Evolutionary conservation across 768 basidiomycete species (phyloP).

Genomic region (Austroboletus festivus): DNA sequence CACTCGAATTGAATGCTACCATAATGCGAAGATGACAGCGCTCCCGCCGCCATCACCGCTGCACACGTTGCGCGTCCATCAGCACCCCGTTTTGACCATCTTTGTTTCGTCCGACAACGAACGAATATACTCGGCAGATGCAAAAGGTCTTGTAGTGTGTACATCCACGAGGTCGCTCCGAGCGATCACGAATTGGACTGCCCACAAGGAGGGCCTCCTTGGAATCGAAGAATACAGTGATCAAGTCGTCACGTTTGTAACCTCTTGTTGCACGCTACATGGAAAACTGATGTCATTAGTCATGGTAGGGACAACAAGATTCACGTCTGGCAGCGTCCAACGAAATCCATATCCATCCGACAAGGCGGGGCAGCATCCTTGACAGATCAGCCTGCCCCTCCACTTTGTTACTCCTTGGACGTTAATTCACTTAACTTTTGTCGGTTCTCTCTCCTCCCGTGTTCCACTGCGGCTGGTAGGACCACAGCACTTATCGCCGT

Average conservation of each 20-base stretch:
- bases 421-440: constrained; percentile 95
- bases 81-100: constrained; percentile 56
- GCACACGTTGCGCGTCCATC: constrained; percentile 75
- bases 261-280: neutral
- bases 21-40: too few species aligned
- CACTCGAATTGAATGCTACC: too few species aligned
- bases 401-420: constrained; percentile 67
- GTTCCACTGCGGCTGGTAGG: constrained; percentile 11
- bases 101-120: constrained; percentile 70
- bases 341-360: constrained; percentile 34
- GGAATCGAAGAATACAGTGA: constrained; percentile 74
- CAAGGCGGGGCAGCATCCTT: constrained; percentile 57
- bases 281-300: constrained; percentile 25
- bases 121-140: constrained; percentile 84
- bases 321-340: constrained; percentile 63
- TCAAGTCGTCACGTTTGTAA: constrained; percentile 72
- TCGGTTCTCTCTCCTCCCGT: constrained; percentile 68
- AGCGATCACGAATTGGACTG: constrained; percentile 69
- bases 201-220: constrained; percentile 75
- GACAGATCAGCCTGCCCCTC: constrained; percentile 47
- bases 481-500: constrained; percentile 62
- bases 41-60: constrained; percentile 49
- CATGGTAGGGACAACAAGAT: constrained; percentile 87
- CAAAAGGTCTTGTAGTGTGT: constrained; percentile 69
- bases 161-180: constrained; percentile 76